A percentile compares a stretch with the other conserved stretches of the same genome.
These are phyloP conservation scores for Cymbidium sinense DNA, from an alignment of 106 monocot species.

Conservation along the genomic window DNA sequence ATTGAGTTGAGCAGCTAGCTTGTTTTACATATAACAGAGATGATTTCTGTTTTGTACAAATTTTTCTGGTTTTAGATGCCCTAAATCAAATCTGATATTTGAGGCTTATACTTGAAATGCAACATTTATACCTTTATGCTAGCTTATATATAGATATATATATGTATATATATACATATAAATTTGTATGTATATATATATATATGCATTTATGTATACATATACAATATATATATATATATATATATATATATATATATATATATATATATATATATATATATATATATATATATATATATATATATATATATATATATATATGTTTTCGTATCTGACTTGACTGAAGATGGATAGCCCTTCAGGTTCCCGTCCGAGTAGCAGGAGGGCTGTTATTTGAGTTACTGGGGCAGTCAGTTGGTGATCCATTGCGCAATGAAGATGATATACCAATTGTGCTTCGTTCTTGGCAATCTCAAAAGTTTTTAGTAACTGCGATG, in stretches of 20 bases:
- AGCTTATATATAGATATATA: no score
- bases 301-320: no score
- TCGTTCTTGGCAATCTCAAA: slow-evolving; percentile 89
- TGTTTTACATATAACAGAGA: not conserved
- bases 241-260: no score
- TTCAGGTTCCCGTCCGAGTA: slow-evolving; percentile 94
- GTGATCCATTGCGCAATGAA: slow-evolving; percentile 82
- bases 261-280: no score
- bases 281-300: no score
- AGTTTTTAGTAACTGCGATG: slow-evolving; percentile 77
- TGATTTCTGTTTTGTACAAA: not conserved
- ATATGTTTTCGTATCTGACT: not conserved
- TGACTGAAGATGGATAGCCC: slow-evolving; percentile 12
- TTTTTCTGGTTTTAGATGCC: not conserved
- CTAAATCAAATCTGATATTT: not conserved
- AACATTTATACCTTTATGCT: not conserved
- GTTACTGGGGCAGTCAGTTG: slow-evolving; percentile 85
- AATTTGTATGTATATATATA: no score
- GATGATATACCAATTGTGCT: slow-evolving; percentile 96
- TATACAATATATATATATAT: no score
- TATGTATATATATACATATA: no score
- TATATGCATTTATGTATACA: no score
- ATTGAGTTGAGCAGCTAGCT: not conserved
- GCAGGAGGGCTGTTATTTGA: slow-evolving; percentile 92
- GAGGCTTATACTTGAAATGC: not conserved